Conservation (phyloP, 805 yeast species). For the Lachancea nothofagi region DNA sequence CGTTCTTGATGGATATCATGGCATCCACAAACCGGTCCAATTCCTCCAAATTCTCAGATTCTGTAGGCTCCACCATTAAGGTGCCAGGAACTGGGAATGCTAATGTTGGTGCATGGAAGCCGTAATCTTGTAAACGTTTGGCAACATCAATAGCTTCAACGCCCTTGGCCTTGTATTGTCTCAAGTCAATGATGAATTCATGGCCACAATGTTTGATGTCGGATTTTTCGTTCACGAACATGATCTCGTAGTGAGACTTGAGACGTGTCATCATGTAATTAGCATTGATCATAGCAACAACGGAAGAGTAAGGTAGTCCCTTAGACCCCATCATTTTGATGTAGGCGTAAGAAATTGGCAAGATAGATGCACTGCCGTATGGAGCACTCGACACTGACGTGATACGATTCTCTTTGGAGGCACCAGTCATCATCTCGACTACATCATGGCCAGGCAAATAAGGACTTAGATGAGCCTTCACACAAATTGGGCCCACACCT, state of each 20-base stretch:
- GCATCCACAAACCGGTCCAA: slow-evolving; percentile 87
- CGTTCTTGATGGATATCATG: slow-evolving; percentile 73
- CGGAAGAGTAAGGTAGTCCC: slow-evolving; percentile 80
- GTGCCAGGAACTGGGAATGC: slow-evolving; percentile 99
- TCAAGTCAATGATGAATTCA: slow-evolving; percentile 88
- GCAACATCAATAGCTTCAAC: slow-evolving; percentile 96
- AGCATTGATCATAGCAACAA: slow-evolving; percentile 89
- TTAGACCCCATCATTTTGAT: slow-evolving; percentile 88
- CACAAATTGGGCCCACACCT: slow-evolving; percentile 98
- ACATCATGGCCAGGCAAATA: slow-evolving; percentile 78
- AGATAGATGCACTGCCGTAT: slow-evolving; percentile 88
- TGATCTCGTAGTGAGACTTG: slow-evolving; percentile 62
- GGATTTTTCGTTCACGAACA: slow-evolving; percentile 48
- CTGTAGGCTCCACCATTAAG: slow-evolving; percentile 97
- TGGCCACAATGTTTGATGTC: slow-evolving; percentile 83
- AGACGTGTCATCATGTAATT: slow-evolving; percentile 88
- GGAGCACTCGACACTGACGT: slow-evolving; percentile 88
- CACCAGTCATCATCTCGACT: slow-evolving; percentile 43
- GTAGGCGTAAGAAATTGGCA: slow-evolving; percentile 92
- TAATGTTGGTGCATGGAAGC: slow-evolving; percentile 98
- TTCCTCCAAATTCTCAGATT: slow-evolving; percentile 83
- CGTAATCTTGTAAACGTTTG: slow-evolving; percentile 94
- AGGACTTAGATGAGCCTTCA: slow-evolving; percentile 68
- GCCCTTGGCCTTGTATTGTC: slow-evolving; percentile 73
- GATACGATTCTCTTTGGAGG: slow-evolving; percentile 45